phyloP scores from a whole-genome alignment of 768 basidiomycete species.

The Rhodotorula sphaerocarpa region DNA sequence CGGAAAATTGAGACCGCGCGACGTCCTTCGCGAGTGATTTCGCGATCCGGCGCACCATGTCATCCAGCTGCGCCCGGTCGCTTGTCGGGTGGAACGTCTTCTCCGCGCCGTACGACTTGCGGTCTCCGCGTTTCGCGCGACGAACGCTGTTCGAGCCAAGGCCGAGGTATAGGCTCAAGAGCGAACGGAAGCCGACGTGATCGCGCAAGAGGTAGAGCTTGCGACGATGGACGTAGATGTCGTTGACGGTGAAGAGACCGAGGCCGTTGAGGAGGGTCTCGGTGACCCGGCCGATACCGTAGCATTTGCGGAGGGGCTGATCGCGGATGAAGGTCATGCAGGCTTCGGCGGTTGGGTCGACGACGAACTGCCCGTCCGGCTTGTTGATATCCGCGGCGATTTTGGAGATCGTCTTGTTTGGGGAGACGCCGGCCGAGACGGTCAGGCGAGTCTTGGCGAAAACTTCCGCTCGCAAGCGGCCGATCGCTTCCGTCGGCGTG shows the following conservation, averaged over 20 bases:
- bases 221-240: slow-evolving; percentile 69
- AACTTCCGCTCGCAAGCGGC: slow-evolving; percentile 64
- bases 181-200: slow-evolving; percentile 58
- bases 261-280: slow-evolving; percentile 79
- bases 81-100: slow-evolving; percentile 11
- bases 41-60: slow-evolving; percentile 55
- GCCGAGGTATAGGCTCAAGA: slow-evolving; percentile 75
- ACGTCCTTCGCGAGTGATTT: slow-evolving; percentile 74
- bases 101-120: slow-evolving; percentile 89
- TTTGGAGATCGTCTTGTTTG: slow-evolving; percentile 95
- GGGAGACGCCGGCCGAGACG: slow-evolving; percentile 88
- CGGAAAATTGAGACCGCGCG: slow-evolving; percentile 68
- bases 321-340: slow-evolving; percentile 35
- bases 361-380: slow-evolving; percentile 32
- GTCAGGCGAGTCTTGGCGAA: slow-evolving; percentile 73
- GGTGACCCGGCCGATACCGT: slow-evolving; percentile 81
- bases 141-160: slow-evolving; percentile 74
- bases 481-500: slow-evolving; percentile 64
- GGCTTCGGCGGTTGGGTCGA: slow-evolving; percentile 31
- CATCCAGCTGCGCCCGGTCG: slow-evolving; percentile 7
- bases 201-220: slow-evolving; percentile 68
- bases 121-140: slow-evolving; percentile 65
- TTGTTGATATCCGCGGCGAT: slow-evolving; percentile 36
- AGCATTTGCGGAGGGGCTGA: slow-evolving; percentile 45
- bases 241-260: slow-evolving; percentile 87